Evolutionary conservation across 108 stramenopile genomes (phyloP), one percentile per base, ranked within the genome.

Genomic region (Schizochytrium sp.): DNA sequence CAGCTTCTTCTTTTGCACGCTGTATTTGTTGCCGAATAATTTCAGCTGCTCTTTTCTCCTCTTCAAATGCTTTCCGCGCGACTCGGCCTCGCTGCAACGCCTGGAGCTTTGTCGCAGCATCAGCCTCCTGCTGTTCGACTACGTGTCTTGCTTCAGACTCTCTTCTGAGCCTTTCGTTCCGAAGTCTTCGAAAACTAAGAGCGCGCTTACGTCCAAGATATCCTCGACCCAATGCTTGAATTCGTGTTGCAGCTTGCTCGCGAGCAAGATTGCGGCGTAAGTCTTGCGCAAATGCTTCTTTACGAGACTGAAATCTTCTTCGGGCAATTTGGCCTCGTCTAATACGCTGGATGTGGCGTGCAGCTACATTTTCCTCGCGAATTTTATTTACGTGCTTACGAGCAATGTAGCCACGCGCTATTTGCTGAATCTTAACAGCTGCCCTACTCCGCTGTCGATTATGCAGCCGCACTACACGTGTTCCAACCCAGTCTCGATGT

Each of bases 1-100:
- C 76, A 28, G 53, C 76, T n/a, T 55, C 15, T 53, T 83, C 76
- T 0, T 40, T 17, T 40, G 76, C 76, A 8, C 5, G 10, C 76
- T 83, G 47, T 40, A 55, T 55, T 83, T 83, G 76, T 13, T 46
- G 28, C 3, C 2, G 47, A n/a, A 55, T 1, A 5, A 83, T 49
- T 10, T 83, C 76, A 10, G 53, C 50, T 5, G 50, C 53, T 13
- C 50, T 1, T 40, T 83, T 49, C 28, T 83, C 76, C 76, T 83
- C 76, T 5, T 7, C 76, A 42, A 40, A 83, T 13, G 76, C 76
- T 40, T 83, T 83, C 28, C 76, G 47, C 28, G 76, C 76, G 8
- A 10, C 45, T 10, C 50, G 28, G 50, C 53, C 76, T n/a, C 76
- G 47, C 76, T 10, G 47, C 76, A 10, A 5, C 10, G 76, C 76